Evolutionary conservation across 169 alveolate genomes (phyloP), one percentile per base, ranked within the genome.

Genomic region (Cyclospora cayetanensis): DNA sequence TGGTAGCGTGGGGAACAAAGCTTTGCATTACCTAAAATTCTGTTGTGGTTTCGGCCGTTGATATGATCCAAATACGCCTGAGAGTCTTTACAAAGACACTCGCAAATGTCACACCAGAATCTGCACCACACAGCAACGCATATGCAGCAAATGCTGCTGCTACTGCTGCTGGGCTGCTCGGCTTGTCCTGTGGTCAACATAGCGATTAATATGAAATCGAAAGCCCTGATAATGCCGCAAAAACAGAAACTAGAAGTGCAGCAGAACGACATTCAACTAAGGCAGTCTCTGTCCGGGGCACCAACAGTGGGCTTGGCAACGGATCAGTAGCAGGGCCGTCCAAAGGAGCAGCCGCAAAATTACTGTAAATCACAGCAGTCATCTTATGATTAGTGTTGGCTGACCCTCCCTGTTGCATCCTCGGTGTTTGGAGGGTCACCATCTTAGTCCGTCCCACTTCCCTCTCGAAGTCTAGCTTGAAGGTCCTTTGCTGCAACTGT

Each of bases 41-140:
- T 77, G 90, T 97, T 97, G 88, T 98, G 99, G 79, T 96, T 96
- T 72, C 97, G 96, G 0, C 99, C 99, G 94, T 98, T 97, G 29
- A 97, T 94, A 90, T 98, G 99, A 89, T 98, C 99, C 87, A 96
- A 85, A 94, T 97, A 98, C 3, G 98, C 95, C 53, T 96, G 97
- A 12, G 98, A 95, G 91, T 97, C 99, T 87, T 96, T 96, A 43
- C 97, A 88, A 22, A 94, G 93, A 43, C 98, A 96, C 82, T 97
- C 97, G 92, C 99, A 97, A 25, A 93, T 85, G 70, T 96, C 95
- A 92, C 98, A 96, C 93, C 94, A 96, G 90, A 89, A 89, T 82
- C 93, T 89, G 88, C 50, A n/a, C n/a, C n/a, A 60, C 15, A 31
- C 72, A 76, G 11, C 7, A 42, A 39, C 66, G 25, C 20, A 4